Evolutionary conservation across 768 basidiomycete genomes (phyloP).

Genomic region (Suillus variegatus): DNA sequence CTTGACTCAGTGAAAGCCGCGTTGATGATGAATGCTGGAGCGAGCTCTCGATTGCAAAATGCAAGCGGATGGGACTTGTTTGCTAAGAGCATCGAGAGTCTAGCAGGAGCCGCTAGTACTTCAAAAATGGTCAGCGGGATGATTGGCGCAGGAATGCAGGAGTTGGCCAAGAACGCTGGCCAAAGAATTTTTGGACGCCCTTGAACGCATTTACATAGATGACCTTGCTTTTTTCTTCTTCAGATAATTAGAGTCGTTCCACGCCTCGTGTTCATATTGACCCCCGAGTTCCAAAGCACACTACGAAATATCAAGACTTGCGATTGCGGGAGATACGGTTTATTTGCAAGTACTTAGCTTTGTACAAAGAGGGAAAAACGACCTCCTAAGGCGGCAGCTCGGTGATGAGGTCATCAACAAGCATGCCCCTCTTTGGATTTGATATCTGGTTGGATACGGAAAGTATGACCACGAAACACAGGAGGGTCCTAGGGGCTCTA

Average conservation of each 20-base stretch:
- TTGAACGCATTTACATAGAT: background rate
- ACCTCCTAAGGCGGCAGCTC: no score
- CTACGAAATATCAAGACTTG: background rate
- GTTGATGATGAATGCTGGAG: slow-evolving; percentile 81
- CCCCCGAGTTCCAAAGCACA: background rate
- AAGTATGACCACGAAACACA: background rate
- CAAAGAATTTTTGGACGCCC: background rate
- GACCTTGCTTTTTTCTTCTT: background rate
- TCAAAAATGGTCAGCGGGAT: slow-evolving; percentile 32
- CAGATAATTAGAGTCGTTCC: background rate
- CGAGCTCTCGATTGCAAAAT: slow-evolving; percentile 22
- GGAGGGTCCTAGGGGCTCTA: background rate
- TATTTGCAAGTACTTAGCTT: no score
- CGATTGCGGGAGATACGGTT: no score
- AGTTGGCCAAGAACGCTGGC: slow-evolving; percentile 21
- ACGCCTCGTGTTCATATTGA: background rate
- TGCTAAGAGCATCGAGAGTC: slow-evolving; percentile 47
- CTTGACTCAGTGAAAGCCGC: slow-evolving; percentile 79
- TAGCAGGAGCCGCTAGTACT: slow-evolving; percentile 37
- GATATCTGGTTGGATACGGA: background rate
- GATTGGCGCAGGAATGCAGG: slow-evolving; percentile 31
- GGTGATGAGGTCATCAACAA: no score
- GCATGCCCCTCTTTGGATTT: background rate
- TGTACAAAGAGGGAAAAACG: no score
- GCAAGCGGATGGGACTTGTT: slow-evolving; percentile 34